Evolutionary conservation across 306 rosid species (phyloP).

Genomic region (Herpetospermum pedunculosum): DNA sequence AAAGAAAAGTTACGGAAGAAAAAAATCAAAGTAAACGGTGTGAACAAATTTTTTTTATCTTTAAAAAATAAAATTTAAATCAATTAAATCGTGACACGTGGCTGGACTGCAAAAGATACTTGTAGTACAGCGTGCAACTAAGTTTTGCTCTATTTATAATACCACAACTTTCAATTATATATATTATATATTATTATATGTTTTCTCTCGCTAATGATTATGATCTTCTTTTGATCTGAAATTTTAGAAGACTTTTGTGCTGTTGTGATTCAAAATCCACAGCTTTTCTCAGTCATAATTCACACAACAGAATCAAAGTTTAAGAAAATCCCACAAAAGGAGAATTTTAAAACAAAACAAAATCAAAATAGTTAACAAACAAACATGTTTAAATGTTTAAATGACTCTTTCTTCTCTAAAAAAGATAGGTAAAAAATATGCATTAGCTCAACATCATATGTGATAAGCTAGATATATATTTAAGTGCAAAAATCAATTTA

Average conservation of each 20-base stretch:
- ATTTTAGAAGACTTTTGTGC: constrained; percentile 4
- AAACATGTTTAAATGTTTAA: neutral
- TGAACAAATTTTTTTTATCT: too few species aligned
- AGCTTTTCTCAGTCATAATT: constrained; percentile 7
- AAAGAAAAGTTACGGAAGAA: too few species aligned
- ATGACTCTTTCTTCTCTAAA: constrained; percentile 20
- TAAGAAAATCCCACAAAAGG: neutral
- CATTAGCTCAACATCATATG: neutral
- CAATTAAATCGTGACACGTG: too few species aligned
- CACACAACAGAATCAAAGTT: neutral
- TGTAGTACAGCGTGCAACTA: too few species aligned
- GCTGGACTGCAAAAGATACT: too few species aligned
- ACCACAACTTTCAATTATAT: neutral
- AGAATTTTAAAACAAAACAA: neutral
- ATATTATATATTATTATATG: too few species aligned
- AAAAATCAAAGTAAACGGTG: too few species aligned
- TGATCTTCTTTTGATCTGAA: neutral
- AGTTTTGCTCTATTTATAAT: too few species aligned
- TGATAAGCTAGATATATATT: neutral
- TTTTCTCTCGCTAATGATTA: neutral
- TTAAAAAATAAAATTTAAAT: too few species aligned
- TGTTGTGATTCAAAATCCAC: neutral
- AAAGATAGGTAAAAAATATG: constrained; percentile 47
- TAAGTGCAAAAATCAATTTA: too few species aligned
- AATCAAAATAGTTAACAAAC: neutral